These are phyloP conservation scores for Xylaria digitata DNA, from an alignment of 2,329 filamentous ascomycete genomes.

Conservation along the genomic window DNA sequence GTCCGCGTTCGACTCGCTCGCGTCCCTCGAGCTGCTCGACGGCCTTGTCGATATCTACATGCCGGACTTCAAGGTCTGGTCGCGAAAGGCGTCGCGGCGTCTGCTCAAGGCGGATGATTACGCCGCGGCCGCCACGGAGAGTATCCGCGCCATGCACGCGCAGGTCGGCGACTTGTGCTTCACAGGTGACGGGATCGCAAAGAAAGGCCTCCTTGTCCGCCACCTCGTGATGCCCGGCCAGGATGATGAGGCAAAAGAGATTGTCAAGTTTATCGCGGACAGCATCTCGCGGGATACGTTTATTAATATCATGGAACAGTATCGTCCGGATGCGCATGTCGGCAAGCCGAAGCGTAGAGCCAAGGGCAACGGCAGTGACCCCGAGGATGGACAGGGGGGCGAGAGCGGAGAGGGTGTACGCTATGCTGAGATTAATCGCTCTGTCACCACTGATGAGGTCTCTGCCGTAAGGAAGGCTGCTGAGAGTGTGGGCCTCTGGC, in stretches of 20 bases:
- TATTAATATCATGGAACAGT: slow-evolving; percentile 91
- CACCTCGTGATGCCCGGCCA: slow-evolving; percentile 89
- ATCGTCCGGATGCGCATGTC: slow-evolving; percentile 82
- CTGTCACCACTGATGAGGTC: slow-evolving; percentile 73
- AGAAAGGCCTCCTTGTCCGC: slow-evolving; percentile 78
- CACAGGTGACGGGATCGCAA: slow-evolving; percentile 82
- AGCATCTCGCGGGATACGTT: slow-evolving; percentile 81
- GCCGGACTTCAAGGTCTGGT: slow-evolving; percentile 90
- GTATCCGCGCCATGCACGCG: slow-evolving; percentile 80
- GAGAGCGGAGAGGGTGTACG: slow-evolving; percentile 61
- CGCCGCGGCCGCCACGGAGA: slow-evolving; percentile 76
- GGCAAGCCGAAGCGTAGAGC: slow-evolving; percentile 70
- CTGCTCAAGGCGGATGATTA: slow-evolving; percentile 85
- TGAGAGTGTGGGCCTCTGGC: slow-evolving; percentile 78
- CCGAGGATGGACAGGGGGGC: slow-evolving; percentile 42
- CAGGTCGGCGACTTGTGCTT: slow-evolving; percentile 89
- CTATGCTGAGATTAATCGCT: slow-evolving; percentile 83
- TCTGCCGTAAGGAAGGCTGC: slow-evolving; percentile 74
- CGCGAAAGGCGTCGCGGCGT: slow-evolving; percentile 70
- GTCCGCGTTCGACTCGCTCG: slow-evolving; percentile 80
- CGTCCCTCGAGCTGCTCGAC: slow-evolving; percentile 77
- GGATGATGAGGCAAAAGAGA: slow-evolving; percentile 76
- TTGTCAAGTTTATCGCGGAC: slow-evolving; percentile 80
- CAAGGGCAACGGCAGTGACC: slow-evolving; percentile 8
- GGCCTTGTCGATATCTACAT: slow-evolving; percentile 87